Conservation (phyloP, 2,329 filamentous ascomycete species). For the Thelonectria olida region DNA sequence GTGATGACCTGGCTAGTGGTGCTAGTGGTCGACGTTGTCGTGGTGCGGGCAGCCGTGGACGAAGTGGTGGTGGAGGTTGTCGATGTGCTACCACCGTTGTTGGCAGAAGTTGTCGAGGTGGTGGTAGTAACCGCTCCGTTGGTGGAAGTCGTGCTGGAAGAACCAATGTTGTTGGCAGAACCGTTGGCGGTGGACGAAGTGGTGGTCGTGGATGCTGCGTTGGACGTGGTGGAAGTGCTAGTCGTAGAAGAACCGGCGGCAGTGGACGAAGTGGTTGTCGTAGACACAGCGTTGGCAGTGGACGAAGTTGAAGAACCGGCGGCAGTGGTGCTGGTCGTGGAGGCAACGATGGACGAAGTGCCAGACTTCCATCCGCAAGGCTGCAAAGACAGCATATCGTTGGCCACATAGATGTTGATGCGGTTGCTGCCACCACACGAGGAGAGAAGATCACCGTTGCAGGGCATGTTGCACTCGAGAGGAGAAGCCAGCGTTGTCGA, state of each 20-base stretch:
- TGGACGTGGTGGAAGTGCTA: slow-evolving; percentile 28
- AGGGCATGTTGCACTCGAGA: slow-evolving; percentile 59
- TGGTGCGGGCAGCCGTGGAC: background rate
- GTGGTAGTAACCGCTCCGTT: slow-evolving; percentile 29
- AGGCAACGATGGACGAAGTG: slow-evolving; percentile 9
- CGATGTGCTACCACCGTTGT: slow-evolving; percentile 51
- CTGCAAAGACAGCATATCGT: slow-evolving; percentile 59
- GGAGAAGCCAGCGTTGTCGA: slow-evolving; percentile 48
- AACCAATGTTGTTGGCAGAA: background rate
- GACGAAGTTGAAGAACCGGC: background rate
- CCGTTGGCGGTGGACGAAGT: background rate
- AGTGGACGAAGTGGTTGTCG: slow-evolving; percentile 13
- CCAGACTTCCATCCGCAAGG: slow-evolving; percentile 54
- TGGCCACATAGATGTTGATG: slow-evolving; percentile 58
- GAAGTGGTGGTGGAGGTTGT: slow-evolving; percentile 22
- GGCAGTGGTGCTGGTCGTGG: slow-evolving; percentile 4
- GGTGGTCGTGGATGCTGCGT: slow-evolving; percentile 13
- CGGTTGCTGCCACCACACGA: slow-evolving; percentile 55
- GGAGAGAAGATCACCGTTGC: slow-evolving; percentile 55
- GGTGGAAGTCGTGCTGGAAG: background rate
- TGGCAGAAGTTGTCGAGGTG: slow-evolving; percentile 44
- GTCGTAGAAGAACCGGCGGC: background rate
- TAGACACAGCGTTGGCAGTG: slow-evolving; percentile 19
- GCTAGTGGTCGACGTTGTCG: background rate
- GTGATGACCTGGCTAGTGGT: slow-evolving; percentile 32